Evolutionary conservation across 768 basidiomycete species (phyloP), one percentile per base, ranked within the genome.

Genomic region (Collybiopsis confluens): DNA sequence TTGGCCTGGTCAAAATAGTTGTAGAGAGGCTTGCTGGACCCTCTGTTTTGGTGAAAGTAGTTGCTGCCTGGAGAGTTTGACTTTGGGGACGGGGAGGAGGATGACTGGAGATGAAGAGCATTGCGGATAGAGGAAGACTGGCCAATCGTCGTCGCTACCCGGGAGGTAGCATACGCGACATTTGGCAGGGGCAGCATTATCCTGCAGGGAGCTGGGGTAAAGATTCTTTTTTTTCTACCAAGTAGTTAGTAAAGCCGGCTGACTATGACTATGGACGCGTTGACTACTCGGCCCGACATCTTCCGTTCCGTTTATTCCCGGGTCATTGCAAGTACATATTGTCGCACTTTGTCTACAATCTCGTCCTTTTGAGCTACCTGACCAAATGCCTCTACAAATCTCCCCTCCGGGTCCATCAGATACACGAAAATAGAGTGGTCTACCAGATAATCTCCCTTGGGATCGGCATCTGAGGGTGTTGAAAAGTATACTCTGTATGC

Each of bases 401-500:
- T 78, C 1, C 96, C 97, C 4, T 84, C 69, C 1, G 97, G 96
- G 63, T 98, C 94, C 93, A 99, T 97, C 33, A 99, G 80, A 70
- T 99, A 99, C 60, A 99, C 90, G 70, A 93, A 98, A 67, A 97
- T 96, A 38, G 90, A 93, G 68, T 90, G 88, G 71, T 98, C 97
- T 30, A 99, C 97, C 41, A 99, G 83, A 67, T 98, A 99, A 73
- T 99, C 97, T 46, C 93, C 95, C 8, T 79, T 82, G 15, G 88
- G 82, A 62, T 92, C 86, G 2, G 93, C 89, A 62, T 90, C 73
- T 9, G 92, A 92, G 1, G 91, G 91, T 4, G 96, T 98, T 5
- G 93, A 97, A 76, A 99, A 99, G 70, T 99, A 99, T 38, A 99
- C 97, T 37, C 97, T 88, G 69, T 96, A 99, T 24, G 89, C 85